phyloP scores from a whole-genome alignment of 306 rosid species.

The Urtica urens region DNA sequence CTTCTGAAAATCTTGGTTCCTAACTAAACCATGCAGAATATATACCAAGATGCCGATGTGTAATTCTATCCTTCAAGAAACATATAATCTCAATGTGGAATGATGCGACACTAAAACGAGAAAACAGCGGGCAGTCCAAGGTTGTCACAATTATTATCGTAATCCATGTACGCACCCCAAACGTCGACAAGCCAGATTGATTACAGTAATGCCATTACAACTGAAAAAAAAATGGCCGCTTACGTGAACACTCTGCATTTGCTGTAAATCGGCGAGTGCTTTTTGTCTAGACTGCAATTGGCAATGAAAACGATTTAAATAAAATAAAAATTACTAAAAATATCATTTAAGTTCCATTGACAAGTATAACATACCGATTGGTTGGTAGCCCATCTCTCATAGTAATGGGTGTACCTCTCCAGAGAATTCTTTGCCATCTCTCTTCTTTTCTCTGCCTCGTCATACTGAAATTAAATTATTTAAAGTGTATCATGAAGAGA shows the following conservation, averaged over 20 bases:
- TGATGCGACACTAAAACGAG: too few relatives aligned
- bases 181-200: neutral
- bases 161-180: too few relatives aligned
- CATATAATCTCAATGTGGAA: too few relatives aligned
- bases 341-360: neutral
- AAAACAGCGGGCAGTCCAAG: too few relatives aligned
- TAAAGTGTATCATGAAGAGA: neutral
- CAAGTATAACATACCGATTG: constrained; percentile 86
- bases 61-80: too few relatives aligned
- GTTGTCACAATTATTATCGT: too few relatives aligned
- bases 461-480: constrained; percentile 23
- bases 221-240: constrained; percentile 18
- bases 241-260: constrained; percentile 80
- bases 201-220: neutral
- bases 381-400: constrained; percentile 98
- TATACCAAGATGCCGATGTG: too few relatives aligned
- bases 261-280: constrained; percentile 80
- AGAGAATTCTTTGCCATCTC: constrained; percentile 95
- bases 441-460: constrained; percentile 67
- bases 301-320: neutral
- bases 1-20: too few relatives aligned
- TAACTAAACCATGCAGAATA: too few relatives aligned
- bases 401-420: constrained; percentile 92
- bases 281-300: constrained; percentile 82
- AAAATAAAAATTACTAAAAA: neutral